phyloP scores from a whole-genome alignment of 2,329 filamentous ascomycete genomes.

The Chrysoporthe austroafricana region DNA sequence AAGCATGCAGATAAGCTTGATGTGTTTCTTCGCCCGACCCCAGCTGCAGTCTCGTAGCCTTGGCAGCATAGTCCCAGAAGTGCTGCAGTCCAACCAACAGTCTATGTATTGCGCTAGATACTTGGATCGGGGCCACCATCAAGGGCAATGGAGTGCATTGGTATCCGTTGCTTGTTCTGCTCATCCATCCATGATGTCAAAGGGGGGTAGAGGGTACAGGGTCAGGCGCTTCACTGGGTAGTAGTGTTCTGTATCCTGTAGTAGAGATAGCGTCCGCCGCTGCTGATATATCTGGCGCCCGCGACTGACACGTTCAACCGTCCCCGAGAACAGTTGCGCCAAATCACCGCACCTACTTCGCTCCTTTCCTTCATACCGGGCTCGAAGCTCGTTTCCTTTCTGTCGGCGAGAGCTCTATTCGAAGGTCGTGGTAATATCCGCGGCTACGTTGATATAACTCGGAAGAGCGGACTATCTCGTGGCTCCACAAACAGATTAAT shows the following conservation, averaged over 20 bases:
- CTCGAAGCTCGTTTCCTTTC: constrained; percentile 22
- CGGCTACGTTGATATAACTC: neutral
- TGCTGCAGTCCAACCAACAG: neutral
- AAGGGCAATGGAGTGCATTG: neutral
- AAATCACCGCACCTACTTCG: constrained; percentile 3
- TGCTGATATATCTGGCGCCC: constrained; percentile 20
- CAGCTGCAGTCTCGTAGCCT: neutral
- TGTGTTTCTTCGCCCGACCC: neutral
- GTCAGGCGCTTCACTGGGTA: neutral
- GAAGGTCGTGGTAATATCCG: neutral
- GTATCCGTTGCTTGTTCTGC: neutral
- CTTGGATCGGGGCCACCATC: neutral
- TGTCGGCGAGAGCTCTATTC: neutral
- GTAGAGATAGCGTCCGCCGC: neutral
- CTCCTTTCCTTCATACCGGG: constrained; percentile 11
- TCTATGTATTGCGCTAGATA: neutral
- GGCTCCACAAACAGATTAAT: neutral
- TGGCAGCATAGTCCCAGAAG: neutral
- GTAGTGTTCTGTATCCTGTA: neutral
- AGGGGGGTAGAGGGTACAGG: neutral
- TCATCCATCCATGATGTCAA: neutral
- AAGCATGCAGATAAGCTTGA: constrained; percentile 19
- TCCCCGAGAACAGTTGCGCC: neutral
- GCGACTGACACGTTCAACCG: neutral
- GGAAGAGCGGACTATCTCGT: neutral